Percentiles rank a stretch among this genome's conserved stretches.
Conservation (phyloP, 1,284 basidiomycete species). For the Irpex sp. region DNA sequence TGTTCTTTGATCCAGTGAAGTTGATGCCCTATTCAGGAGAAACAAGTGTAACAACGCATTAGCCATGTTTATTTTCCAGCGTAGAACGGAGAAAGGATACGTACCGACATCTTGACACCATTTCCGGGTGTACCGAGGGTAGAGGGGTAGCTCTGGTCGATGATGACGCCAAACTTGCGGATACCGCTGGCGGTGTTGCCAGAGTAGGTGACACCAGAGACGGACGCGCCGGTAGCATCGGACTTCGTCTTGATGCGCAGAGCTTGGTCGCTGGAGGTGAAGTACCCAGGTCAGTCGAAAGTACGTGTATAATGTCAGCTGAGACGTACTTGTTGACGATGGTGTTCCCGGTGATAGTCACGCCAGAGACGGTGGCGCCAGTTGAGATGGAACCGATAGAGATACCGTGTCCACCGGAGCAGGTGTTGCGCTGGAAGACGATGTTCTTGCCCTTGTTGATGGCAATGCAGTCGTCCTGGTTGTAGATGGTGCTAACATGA, state of each 20-base stretch:
- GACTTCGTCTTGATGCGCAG: constrained; percentile 39
- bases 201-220: constrained; percentile 35
- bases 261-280: constrained; percentile 31
- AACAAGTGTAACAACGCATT: neutral
- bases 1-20: constrained; percentile 26
- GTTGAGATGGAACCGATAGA: constrained; percentile 56
- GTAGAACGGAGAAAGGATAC: neutral
- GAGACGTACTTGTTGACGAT: constrained; percentile 25
- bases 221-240: constrained; percentile 29
- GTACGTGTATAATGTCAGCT: neutral
- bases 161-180: constrained; percentile 34
- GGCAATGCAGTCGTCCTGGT: constrained; percentile 61
- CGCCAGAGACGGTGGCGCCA: constrained; percentile 39
- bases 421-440: constrained; percentile 49
- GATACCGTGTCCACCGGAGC: constrained; percentile 56
- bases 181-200: constrained; percentile 25
- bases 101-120: constrained; percentile 28
- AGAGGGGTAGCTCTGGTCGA: constrained; percentile 37
- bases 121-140: constrained; percentile 34
- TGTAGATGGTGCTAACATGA: constrained; percentile 17
- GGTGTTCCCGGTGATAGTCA: constrained; percentile 46
- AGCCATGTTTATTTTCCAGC: neutral
- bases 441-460: constrained; percentile 57
- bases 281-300: too few species aligned
- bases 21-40: constrained; percentile 24